Conservation (phyloP, 2,329 filamentous ascomycete species). For the Leptographium radiaticola region DNA sequence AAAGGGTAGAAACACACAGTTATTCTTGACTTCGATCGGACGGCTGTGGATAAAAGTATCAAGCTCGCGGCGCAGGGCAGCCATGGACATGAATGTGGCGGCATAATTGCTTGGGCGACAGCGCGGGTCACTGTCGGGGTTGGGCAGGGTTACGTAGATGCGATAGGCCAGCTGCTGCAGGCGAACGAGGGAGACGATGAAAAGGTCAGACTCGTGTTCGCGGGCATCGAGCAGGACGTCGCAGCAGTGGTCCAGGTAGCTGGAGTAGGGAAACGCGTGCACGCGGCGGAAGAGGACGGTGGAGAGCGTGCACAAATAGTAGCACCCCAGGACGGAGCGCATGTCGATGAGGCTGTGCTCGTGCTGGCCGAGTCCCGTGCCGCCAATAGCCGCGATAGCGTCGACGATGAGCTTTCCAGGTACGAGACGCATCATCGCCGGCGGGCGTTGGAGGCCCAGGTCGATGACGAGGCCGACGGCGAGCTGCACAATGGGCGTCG, state of each 20-base stretch:
- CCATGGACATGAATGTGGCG: constrained; percentile 21
- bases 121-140: constrained; percentile 10
- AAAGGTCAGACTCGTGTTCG: constrained; percentile 20
- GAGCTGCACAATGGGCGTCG: constrained; percentile 25
- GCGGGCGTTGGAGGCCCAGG: constrained; percentile 21
- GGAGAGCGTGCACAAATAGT: constrained; percentile 18
- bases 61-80: constrained; percentile 20
- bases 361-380: constrained; percentile 4
- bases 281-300: constrained; percentile 20
- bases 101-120: constrained; percentile 11
- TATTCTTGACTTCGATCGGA: constrained; percentile 11
- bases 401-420: constrained; percentile 21
- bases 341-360: constrained; percentile 23
- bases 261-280: constrained; percentile 18
- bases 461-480: constrained; percentile 25
- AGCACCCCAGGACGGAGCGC: constrained; percentile 26
- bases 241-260: constrained; percentile 22
- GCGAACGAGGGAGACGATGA: constrained; percentile 19
- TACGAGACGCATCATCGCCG: constrained; percentile 12
- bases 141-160: constrained; percentile 15
- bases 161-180: constrained; percentile 22
- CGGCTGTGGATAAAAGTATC: constrained; percentile 12
- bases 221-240: constrained; percentile 15
- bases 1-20: constrained; percentile 1
- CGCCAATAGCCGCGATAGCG: constrained; percentile 14